Percentiles rank a stretch among this genome's conserved stretches.
These are phyloP conservation scores for Tricholoma sp. DNA, from an alignment of 768 basidiomycete genomes.

Conservation along the genomic window DNA sequence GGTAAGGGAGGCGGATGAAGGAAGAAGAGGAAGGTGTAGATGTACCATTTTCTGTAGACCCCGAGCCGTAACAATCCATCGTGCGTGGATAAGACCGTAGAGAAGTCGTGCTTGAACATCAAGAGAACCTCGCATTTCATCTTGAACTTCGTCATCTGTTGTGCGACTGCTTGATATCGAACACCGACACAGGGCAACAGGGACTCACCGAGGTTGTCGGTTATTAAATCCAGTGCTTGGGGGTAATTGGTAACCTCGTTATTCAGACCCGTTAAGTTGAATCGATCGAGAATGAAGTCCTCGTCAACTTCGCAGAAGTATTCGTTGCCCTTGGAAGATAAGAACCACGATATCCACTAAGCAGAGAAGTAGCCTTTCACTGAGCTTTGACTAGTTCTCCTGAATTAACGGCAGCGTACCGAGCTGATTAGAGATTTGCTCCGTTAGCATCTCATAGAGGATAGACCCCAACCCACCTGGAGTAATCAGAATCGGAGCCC, in stretches of 20 bases:
- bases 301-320: constrained; percentile 99
- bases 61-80: constrained; percentile 94
- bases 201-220: constrained; percentile 82
- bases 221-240: constrained; percentile 92
- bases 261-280: constrained; percentile 97
- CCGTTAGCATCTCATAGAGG: constrained; percentile 6
- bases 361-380: neutral
- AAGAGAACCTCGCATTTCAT: constrained; percentile 85
- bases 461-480: constrained; percentile 57
- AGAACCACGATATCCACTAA: constrained; percentile 97
- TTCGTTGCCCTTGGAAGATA: constrained; percentile 97
- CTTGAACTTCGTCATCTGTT: constrained; percentile 89
- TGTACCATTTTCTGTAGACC: constrained; percentile 92
- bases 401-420: constrained; percentile 21
- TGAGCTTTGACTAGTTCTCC: constrained; percentile 2
- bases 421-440: constrained; percentile 24
- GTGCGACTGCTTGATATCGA: neutral
- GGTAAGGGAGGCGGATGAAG: neutral
- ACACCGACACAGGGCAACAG: neutral
- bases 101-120: constrained; percentile 91
- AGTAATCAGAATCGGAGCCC: constrained; percentile 93
- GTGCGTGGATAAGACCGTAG: constrained; percentile 94
- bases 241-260: constrained; percentile 93
- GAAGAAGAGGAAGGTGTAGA: neutral
- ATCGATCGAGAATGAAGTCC: constrained; percentile 96